Evolutionary conservation across 768 basidiomycete genomes (phyloP), one percentile per base, ranked within the genome.

Genomic region (Trametes cinnabarina): DNA sequence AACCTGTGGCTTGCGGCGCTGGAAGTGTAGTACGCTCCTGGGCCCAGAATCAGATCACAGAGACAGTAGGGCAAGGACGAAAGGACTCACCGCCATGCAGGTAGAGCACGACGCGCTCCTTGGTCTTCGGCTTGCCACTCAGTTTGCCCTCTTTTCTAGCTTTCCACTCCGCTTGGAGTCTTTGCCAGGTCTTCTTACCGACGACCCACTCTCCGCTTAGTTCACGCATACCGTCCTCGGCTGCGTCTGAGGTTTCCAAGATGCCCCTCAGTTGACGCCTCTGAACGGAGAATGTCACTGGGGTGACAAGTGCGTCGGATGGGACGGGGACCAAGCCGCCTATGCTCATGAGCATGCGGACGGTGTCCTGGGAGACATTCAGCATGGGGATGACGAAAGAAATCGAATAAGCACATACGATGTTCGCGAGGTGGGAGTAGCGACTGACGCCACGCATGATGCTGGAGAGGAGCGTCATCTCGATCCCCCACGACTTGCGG

Each of bases 161-260:
- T 67, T 81, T 85, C 84, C 91, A 90, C 66, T 95, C 92, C 15
- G 80, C 75, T 67, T 97, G 94, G 63, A 97, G 77, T 26, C 85
- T 76, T 62, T 85, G 86, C 96, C 96, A 99, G 0, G 95, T 83
- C 62, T 84, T 84, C 71, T 89, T 90, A 34, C 92, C 92, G n/a
- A 98, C 89, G 22, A 98, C 87, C 96, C 96, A 99, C 77, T 99
- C 96, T 0, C 94, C 96, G 1, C 85, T 85, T 28, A 99, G 79
- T 66, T 95, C 90, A 4, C 96, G 82, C 9, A 66, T 71, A 32
- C 94, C 95, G 10, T 79, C 79, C 72, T 99, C 96, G 17, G 77
- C 68, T 4, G 77, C 81, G 68, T 98, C 96, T 53, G 82, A 82
- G 7, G 85, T 77, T 5, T 82, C 77, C 15, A 99, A 81, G 51